Percentiles rank a stretch among this genome's conserved stretches.
Conservation (phyloP, 768 basidiomycete genomes). For the Lentinula boryana region DNA sequence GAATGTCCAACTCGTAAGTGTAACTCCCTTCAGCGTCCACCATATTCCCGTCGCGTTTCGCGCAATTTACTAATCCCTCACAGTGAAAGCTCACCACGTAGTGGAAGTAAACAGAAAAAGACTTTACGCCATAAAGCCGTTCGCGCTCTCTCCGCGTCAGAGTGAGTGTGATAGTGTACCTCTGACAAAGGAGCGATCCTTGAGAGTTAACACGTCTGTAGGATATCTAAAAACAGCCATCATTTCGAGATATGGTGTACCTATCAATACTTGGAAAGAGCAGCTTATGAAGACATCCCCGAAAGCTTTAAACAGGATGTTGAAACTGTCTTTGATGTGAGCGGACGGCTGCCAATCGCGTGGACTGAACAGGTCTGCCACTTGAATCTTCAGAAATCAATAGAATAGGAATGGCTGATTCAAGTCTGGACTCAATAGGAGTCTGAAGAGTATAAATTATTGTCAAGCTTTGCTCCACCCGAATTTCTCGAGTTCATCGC, state of each 20-base stretch:
- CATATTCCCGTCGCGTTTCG: too few relatives aligned
- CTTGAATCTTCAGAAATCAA: neutral
- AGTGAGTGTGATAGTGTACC: conserved; percentile 23
- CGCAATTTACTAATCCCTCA: too few relatives aligned
- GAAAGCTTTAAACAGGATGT: conserved; percentile 29
- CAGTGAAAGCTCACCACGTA: neutral
- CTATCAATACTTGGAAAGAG: conserved; percentile 44
- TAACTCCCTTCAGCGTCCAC: neutral
- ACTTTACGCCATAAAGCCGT: neutral
- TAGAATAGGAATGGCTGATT: neutral
- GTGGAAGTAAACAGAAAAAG: neutral
- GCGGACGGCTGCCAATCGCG: conserved; percentile 26
- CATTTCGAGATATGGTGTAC: conserved; percentile 48
- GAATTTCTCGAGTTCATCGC: conserved; percentile 26
- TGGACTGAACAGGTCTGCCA: conserved; percentile 37
- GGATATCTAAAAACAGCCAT: conserved; percentile 42
- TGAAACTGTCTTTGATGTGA: conserved; percentile 30
- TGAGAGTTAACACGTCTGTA: conserved; percentile 11
- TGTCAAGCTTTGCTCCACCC: conserved; percentile 16
- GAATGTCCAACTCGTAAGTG: conserved; percentile 6
- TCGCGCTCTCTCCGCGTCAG: conserved; percentile 36
- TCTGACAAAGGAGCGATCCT: neutral
- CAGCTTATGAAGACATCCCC: conserved; percentile 39
- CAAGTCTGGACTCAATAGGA: conserved; percentile 10
- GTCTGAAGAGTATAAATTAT: conserved; percentile 18